phyloP scores from a whole-genome alignment of 495 filamentous ascomycete species.

The Xylaria acuta region DNA sequence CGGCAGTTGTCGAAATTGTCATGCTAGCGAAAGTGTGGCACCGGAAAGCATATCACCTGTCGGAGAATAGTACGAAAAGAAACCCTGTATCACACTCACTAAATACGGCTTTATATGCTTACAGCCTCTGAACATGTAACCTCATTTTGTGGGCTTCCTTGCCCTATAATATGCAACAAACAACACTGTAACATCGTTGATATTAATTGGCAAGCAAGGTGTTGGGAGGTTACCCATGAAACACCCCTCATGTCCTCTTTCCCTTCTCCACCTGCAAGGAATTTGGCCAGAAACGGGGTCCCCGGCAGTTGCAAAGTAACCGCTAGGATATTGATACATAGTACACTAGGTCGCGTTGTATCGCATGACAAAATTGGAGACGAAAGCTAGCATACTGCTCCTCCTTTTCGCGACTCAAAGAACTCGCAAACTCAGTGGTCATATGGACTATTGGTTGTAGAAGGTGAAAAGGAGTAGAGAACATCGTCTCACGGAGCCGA shows the following conservation, averaged over 20 bases:
- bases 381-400: not conserved
- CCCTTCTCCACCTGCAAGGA: not conserved
- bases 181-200: not conserved
- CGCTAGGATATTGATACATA: slow-evolving; percentile 5
- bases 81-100: not conserved
- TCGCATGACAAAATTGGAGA: not conserved
- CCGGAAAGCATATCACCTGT: not conserved
- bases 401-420: not conserved
- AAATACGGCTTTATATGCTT: not conserved
- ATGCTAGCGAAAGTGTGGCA: not conserved
- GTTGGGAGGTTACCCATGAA: not conserved
- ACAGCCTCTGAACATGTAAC: slow-evolving; percentile 5
- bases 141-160: not conserved
- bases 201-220: not conserved
- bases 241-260: not conserved
- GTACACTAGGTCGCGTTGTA: slow-evolving; percentile 13
- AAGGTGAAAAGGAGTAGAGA: not conserved
- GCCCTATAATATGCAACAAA: slow-evolving; percentile 3
- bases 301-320: slow-evolving; percentile 12
- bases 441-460: not conserved
- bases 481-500: not conserved
- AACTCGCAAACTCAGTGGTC: not conserved
- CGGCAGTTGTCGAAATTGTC: not conserved
- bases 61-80: not conserved
- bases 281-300: slow-evolving; percentile 1